A percentile compares a stretch with the other conserved stretches of the same genome.
phyloP scores from a whole-genome alignment of 352 stramenopile genomes.

The Globisporangium rhizosaccharum region DNA sequence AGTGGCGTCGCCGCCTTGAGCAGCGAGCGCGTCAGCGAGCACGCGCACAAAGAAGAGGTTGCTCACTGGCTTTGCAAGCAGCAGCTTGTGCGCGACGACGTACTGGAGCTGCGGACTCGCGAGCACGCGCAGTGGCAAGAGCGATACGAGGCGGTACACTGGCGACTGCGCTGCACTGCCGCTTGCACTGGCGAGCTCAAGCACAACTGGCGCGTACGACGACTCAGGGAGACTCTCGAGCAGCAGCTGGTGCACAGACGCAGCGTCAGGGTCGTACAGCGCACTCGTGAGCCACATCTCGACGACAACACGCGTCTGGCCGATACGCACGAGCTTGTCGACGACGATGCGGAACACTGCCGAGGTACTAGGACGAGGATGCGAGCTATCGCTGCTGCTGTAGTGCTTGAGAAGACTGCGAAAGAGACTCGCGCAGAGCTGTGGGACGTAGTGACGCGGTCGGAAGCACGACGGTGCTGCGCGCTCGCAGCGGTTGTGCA shows the following conservation, averaged over 20 bases:
- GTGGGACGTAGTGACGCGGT: constrained; percentile 35
- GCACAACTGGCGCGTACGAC: constrained; percentile 41
- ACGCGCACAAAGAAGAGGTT: constrained; percentile 49
- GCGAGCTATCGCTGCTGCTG: not conserved
- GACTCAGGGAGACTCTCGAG: constrained; percentile 45
- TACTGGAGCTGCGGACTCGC: constrained; percentile 61
- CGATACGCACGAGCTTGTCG: constrained; percentile 62
- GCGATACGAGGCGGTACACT: constrained; percentile 48
- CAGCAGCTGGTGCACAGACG: constrained; percentile 21
- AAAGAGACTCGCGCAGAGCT: constrained; percentile 42
- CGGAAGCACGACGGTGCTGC: constrained; percentile 41
- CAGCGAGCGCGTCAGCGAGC: constrained; percentile 35
- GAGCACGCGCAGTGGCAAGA: constrained; percentile 28
- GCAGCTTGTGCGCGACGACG: constrained; percentile 52
- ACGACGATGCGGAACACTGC: constrained; percentile 46
- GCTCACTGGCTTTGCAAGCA: constrained; percentile 38
- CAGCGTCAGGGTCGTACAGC: constrained; percentile 13
- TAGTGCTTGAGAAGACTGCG: constrained; percentile 10
- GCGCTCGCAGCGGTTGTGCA: constrained; percentile 54
- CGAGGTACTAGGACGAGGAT: not conserved
- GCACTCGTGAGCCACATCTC: constrained; percentile 37
- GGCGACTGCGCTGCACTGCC: constrained; percentile 11
- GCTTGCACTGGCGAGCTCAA: constrained; percentile 30
- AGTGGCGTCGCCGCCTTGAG: not conserved
- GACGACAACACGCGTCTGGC: constrained; percentile 33